phyloP scores from a whole-genome alignment of 169 alveolate species.

The Plasmodium reichenowi region DNA sequence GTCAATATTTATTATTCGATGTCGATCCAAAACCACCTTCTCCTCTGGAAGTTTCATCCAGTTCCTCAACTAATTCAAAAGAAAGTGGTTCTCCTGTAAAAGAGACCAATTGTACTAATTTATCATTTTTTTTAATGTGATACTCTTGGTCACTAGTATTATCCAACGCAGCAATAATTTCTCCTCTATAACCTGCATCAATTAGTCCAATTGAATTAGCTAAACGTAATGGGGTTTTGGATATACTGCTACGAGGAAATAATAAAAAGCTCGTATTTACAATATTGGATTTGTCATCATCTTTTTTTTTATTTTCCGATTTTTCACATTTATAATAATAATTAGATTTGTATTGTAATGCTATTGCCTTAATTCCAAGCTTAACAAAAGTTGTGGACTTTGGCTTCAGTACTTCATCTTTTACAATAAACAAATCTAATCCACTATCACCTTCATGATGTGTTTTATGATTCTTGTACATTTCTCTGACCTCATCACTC shows the following conservation, averaged over 20 bases:
- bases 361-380: slow-evolving; percentile 92
- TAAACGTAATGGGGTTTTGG: slow-evolving; percentile 92
- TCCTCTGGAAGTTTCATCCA: slow-evolving; percentile 92
- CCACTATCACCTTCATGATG: slow-evolving; percentile 93
- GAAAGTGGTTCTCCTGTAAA: slow-evolving; percentile 91
- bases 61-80: slow-evolving; percentile 87
- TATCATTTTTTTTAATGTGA: slow-evolving; percentile 89
- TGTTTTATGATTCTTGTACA: slow-evolving; percentile 86
- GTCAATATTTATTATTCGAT: slow-evolving; percentile 16
- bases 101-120: slow-evolving; percentile 90
- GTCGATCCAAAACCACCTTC: slow-evolving; percentile 93
- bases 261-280: slow-evolving; percentile 85
- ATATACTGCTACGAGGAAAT: slow-evolving; percentile 91
- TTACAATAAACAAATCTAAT: slow-evolving; percentile 89
- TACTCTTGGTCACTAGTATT: slow-evolving; percentile 89
- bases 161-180: slow-evolving; percentile 90
- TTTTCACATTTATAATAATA: slow-evolving; percentile 26
- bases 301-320: not conserved
- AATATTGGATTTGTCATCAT: slow-evolving; percentile 36
- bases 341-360: slow-evolving; percentile 76
- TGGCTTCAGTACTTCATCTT: slow-evolving; percentile 88
- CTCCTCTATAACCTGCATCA: slow-evolving; percentile 94
- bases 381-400: slow-evolving; percentile 88
- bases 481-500: slow-evolving; percentile 77
- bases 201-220: slow-evolving; percentile 93